A percentile compares a stretch with the other conserved stretches of the same genome.
phyloP scores from a whole-genome alignment of 805 yeast genomes.

The Clavispora fructus region DNA sequence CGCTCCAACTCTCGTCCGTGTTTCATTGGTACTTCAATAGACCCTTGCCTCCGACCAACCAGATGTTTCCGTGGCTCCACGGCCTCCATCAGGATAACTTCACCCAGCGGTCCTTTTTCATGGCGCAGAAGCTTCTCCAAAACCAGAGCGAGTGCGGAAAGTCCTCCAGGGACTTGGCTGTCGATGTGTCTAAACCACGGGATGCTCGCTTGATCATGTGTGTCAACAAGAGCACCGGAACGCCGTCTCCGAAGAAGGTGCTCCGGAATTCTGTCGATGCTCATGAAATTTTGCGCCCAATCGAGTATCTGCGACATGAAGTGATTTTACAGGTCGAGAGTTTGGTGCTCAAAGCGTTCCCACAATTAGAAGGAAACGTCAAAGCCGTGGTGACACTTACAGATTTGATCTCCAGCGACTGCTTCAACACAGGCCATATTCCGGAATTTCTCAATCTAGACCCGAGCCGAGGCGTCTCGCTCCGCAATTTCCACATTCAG shows the following conservation, averaged over 20 bases:
- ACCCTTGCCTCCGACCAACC: constrained; percentile 54
- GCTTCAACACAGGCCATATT: constrained; percentile 35
- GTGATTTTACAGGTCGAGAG: constrained; percentile 4
- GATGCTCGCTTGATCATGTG: constrained; percentile 38
- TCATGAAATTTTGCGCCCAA: constrained; percentile 47
- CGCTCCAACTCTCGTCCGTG: constrained; percentile 12
- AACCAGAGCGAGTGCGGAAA: neutral
- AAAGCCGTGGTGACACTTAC: constrained; percentile 3
- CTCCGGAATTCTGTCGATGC: constrained; percentile 53
- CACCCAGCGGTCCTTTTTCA: constrained; percentile 47
- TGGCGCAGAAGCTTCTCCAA: constrained; percentile 19
- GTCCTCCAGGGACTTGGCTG: neutral
- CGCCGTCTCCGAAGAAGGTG: constrained; percentile 9
- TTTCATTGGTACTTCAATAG: constrained; percentile 36
- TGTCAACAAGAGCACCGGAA: constrained; percentile 12
- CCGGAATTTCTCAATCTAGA: constrained; percentile 58
- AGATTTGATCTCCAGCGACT: constrained; percentile 37
- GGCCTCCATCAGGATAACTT: constrained; percentile 58
- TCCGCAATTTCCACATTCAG: constrained; percentile 84
- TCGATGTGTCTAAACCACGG: constrained; percentile 17
- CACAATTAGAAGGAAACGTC: neutral
- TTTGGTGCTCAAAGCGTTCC: constrained; percentile 5
- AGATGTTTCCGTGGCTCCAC: constrained; percentile 88
- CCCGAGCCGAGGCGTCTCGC: constrained; percentile 66
- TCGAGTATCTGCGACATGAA: constrained; percentile 39